Base-by-base conservation (phyloP, 2,329 filamentous ascomycete genomes). In the Microdochium paspali region DNA sequence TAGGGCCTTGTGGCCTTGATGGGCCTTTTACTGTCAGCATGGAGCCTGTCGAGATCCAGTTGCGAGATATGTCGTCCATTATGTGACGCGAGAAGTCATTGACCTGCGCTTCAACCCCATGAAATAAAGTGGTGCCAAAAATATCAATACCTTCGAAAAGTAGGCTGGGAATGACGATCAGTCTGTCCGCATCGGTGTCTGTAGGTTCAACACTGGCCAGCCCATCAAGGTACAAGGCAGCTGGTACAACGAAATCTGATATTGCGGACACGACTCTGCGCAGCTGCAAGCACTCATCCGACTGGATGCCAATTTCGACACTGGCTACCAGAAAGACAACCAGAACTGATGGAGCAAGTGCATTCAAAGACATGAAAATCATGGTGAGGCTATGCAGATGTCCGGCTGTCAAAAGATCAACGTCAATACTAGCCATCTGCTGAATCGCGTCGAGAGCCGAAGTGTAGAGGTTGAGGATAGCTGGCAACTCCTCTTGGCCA, bases 41-140 rank as follows among this genome's bases (percentile, higher is more conserved):
- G 2, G 57, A 54, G 3, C 54, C 57, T 3, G 58, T 57, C 1
- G 61, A 55, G 7, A 64, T 49, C 75, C 75, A 78, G 39, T 68
- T 71, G 42, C 63, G 65, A 3, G 59, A 58, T 10, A 76, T 66
- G 39, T 78, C 73, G 9, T 65, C 61, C 4, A 66, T 47, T 31
- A 78, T 71, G 44, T 66, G 66, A 15, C 64, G 61, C 6, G 61
- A 59, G 47, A 77, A 76, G 39, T 51, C 63, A 25, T 60, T 55
- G 9, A 70, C 56, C 24, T 70, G 59, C 2, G 62, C 48, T 26
- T 65, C 52, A 50, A 26, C 51, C 46, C 47, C 51, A 26, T 44
- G 46, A 46, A 40, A 28, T 25, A 44, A 40, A 32, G 49, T 49
- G 10, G 24, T 26, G 9, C 24, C 45, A 3, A 46, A 28, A 18